phyloP scores from a whole-genome alignment of 352 stramenopile genomes.

The Aphanomyces stellatus region DNA sequence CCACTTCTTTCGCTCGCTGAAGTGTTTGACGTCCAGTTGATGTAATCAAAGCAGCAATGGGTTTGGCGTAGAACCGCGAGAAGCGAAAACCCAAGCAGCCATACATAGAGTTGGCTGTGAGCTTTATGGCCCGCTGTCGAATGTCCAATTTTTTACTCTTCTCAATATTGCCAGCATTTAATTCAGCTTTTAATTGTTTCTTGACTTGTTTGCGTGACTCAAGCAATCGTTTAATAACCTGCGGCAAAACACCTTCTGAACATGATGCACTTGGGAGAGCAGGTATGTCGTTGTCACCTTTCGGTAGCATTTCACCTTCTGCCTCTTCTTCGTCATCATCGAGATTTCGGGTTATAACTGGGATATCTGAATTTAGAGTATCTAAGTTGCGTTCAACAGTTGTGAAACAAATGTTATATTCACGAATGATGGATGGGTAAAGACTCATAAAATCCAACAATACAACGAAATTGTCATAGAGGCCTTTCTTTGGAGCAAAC shows the following conservation, averaged over 20 bases:
- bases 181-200: conserved; percentile 93
- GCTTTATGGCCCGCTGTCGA: conserved; percentile 98
- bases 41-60: conserved; percentile 98
- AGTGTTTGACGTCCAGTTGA: conserved; percentile 97
- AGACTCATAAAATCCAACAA: conserved; percentile 99
- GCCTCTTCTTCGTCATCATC: conserved; percentile 79
- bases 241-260: conserved; percentile 90
- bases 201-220: conserved; percentile 98
- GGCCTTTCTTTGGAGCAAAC: conserved; percentile 98
- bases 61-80: conserved; percentile 98
- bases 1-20: conserved; percentile 96
- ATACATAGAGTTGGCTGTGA: conserved; percentile 99
- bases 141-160: conserved; percentile 93
- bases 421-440: conserved; percentile 99
- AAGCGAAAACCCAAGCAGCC: conserved; percentile 98
- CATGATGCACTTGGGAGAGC: conserved; percentile 60
- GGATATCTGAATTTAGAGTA: conserved; percentile 26
- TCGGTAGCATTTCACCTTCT: conserved; percentile 37
- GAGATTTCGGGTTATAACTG: conserved; percentile 41
- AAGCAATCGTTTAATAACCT: conserved; percentile 96
- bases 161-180: conserved; percentile 77
- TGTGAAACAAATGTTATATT: conserved; percentile 99
- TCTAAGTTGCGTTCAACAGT: conserved; percentile 89
- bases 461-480: conserved; percentile 99
- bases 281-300: conserved; percentile 84